Percentiles rank a stretch among this genome's conserved stretches.
Evolutionary conservation across 352 stramenopile species (phyloP).

Genomic region (Pythium chondricola): DNA sequence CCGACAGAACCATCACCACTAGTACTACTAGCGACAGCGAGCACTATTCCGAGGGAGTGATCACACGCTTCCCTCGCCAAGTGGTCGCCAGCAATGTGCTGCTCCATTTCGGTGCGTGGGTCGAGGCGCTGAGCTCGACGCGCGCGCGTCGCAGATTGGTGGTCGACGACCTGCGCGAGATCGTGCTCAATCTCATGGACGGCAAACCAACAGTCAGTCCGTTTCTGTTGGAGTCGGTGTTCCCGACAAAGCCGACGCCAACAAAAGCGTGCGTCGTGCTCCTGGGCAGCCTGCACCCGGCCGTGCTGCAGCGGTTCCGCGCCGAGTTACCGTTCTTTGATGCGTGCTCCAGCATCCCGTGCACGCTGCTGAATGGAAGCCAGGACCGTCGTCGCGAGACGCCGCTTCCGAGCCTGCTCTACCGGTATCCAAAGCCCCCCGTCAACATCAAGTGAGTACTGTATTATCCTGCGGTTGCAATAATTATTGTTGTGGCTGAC

Average conservation of each 20-base stretch:
- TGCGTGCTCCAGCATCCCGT: constrained; percentile 58
- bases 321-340: constrained; percentile 71
- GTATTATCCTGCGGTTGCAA: not conserved
- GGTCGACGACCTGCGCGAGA: constrained; percentile 53
- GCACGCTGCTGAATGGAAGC: constrained; percentile 53
- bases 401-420: constrained; percentile 58
- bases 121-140: constrained; percentile 30
- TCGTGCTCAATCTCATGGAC: constrained; percentile 46
- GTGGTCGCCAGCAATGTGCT: constrained; percentile 55
- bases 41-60: constrained; percentile 47
- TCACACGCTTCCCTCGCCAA: constrained; percentile 65
- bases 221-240: constrained; percentile 50
- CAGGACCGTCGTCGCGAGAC: constrained; percentile 47
- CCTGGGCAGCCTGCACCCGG: constrained; percentile 60
- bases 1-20: not conserved
- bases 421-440: constrained; percentile 55
- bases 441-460: constrained; percentile 52
- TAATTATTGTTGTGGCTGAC: not conserved
- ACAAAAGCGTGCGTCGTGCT: constrained; percentile 74
- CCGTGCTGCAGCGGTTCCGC: constrained; percentile 59
- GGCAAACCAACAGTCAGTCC: constrained; percentile 29
- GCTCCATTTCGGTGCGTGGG: constrained; percentile 66
- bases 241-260: constrained; percentile 30
- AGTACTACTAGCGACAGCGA: constrained; percentile 22
- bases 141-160: constrained; percentile 38